These are phyloP conservation scores for Cylindrotheca closterium DNA, from an alignment of 108 stramenopile genomes.

Conservation along the genomic window DNA sequence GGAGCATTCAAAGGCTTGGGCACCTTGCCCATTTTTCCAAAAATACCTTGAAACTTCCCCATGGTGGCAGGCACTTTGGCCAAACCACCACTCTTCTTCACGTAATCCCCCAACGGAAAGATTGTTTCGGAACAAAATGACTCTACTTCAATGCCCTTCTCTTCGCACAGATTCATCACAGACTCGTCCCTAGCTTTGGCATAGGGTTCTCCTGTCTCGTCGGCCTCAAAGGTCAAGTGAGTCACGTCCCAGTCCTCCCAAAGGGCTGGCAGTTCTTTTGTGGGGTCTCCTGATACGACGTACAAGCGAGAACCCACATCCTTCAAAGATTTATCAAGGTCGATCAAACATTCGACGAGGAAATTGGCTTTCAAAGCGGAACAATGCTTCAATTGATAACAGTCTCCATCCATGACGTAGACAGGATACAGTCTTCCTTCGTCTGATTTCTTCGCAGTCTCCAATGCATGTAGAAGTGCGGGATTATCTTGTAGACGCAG, in stretches of 20 bases:
- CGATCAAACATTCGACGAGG: slow-evolving; percentile 77
- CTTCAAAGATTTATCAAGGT: slow-evolving; percentile 72
- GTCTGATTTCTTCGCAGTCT: slow-evolving; percentile 9
- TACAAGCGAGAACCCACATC: slow-evolving; percentile 59
- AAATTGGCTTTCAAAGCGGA: slow-evolving; percentile 79
- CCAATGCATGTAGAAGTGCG: slow-evolving; percentile 57
- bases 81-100: slow-evolving; percentile 17
- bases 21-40: slow-evolving; percentile 19
- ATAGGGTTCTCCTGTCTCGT: slow-evolving; percentile 69
- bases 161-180: slow-evolving; percentile 45
- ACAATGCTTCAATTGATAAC: slow-evolving; percentile 60
- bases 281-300: slow-evolving; percentile 80
- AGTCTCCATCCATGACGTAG: slow-evolving; percentile 84
- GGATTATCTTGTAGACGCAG: slow-evolving; percentile 94
- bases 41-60: slow-evolving; percentile 51
- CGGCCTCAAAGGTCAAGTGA: slow-evolving; percentile 65
- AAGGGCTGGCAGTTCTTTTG: slow-evolving; percentile 61
- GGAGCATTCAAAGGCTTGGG: slow-evolving; percentile 26
- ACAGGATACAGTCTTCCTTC: slow-evolving; percentile 46
- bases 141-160: slow-evolving; percentile 45
- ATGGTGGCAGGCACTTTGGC: slow-evolving; percentile 48
- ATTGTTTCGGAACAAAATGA: slow-evolving; percentile 47
- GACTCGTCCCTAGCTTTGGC: slow-evolving; percentile 58
- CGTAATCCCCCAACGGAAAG: slow-evolving; percentile 28
- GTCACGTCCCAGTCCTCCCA: slow-evolving; percentile 60